Evolutionary conservation across 768 basidiomycete genomes (phyloP).

Genomic region (Tricholoma hemisulphureum): DNA sequence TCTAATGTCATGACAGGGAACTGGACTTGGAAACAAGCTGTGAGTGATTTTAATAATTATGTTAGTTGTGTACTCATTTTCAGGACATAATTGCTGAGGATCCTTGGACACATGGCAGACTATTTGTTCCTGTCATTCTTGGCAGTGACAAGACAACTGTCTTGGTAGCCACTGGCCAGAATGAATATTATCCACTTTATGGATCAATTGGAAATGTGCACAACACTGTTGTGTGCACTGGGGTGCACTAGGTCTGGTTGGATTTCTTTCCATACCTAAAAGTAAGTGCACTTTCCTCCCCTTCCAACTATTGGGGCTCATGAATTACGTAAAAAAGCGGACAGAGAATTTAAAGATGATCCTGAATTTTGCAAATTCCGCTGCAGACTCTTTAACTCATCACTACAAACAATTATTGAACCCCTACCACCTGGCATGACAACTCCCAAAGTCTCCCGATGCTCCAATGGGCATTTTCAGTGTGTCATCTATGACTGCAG

Average conservation of each 20-base stretch:
- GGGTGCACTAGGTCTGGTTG: slow-evolving; percentile 2
- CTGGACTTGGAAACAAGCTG: too few relatives aligned
- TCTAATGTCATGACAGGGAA: too few relatives aligned
- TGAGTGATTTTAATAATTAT: too few relatives aligned
- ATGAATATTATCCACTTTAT: slow-evolving; percentile 23
- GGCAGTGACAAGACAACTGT: slow-evolving; percentile 32
- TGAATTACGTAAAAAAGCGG: slow-evolving; percentile 18
- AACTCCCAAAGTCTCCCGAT: slow-evolving; percentile 22
- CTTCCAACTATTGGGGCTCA: too few relatives aligned
- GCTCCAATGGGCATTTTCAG: slow-evolving; percentile 28
- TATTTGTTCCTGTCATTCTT: slow-evolving; percentile 21
- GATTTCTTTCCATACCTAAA: slow-evolving; percentile 6
- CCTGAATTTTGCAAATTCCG: slow-evolving; percentile 25
- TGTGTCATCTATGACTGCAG: slow-evolving; percentile 31
- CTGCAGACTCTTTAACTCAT: slow-evolving; percentile 29
- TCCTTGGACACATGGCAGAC: slow-evolving; percentile 11
- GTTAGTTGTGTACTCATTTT: too few relatives aligned
- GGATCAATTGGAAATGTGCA: slow-evolving; percentile 12
- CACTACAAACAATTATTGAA: slow-evolving; percentile 21
- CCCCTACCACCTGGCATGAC: slow-evolving; percentile 26
- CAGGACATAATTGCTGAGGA: slow-evolving; percentile 11
- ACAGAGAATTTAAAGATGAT: slow-evolving; percentile 10
- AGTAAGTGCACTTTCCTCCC: too few relatives aligned
- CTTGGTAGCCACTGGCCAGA: slow-evolving; percentile 20
- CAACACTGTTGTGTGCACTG: slow-evolving; percentile 7